A percentile compares a stretch with the other conserved stretches of the same genome.
Evolutionary conservation across 2,329 filamentous ascomycete species (phyloP).

Genomic region (Pyrenophora seminiperda): DNA sequence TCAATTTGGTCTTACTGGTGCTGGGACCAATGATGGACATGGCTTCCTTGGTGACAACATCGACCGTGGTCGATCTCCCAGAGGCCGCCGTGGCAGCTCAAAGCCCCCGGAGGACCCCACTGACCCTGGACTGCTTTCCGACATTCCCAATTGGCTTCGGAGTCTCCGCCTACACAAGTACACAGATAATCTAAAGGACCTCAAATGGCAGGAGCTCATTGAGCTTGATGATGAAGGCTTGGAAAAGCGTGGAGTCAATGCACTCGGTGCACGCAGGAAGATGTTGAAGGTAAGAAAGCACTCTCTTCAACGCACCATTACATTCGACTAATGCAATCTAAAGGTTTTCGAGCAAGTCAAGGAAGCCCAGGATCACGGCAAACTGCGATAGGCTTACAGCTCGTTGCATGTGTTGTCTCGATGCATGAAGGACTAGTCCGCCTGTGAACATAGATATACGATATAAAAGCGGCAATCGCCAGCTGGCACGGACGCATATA

Average conservation of each 20-base stretch:
- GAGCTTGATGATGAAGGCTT: conserved; percentile 91
- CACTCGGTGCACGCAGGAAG: conserved; percentile 91
- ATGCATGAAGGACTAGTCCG: conserved; percentile 1
- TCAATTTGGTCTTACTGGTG: conserved; percentile 63
- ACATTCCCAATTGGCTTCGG: conserved; percentile 94
- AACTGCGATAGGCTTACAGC: conserved; percentile 37
- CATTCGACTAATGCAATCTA: conserved; percentile 36
- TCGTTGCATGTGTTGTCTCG: conserved; percentile 3
- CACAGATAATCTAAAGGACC: conserved; percentile 95
- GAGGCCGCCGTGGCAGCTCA: conserved; percentile 88
- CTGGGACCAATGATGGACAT: conserved; percentile 61
- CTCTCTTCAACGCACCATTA: background rate
- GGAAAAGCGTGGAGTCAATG: conserved; percentile 92
- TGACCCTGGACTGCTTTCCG: conserved; percentile 84
- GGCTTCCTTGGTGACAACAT: conserved; percentile 94
- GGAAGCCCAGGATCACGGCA: conserved; percentile 58
- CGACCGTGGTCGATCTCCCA: conserved; percentile 84
- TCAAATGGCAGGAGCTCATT: conserved; percentile 93
- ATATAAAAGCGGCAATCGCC: conserved; percentile 27
- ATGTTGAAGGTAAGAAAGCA: conserved; percentile 83
- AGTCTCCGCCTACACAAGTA: conserved; percentile 97
- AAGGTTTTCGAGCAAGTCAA: conserved; percentile 94
- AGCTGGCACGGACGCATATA: conserved; percentile 30
- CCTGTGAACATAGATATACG: conserved; percentile 27
- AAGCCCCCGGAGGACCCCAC: conserved; percentile 98